phyloP scores from a whole-genome alignment of 129 eudicot genomes.

The Chrysanthemum makinoi region DNA sequence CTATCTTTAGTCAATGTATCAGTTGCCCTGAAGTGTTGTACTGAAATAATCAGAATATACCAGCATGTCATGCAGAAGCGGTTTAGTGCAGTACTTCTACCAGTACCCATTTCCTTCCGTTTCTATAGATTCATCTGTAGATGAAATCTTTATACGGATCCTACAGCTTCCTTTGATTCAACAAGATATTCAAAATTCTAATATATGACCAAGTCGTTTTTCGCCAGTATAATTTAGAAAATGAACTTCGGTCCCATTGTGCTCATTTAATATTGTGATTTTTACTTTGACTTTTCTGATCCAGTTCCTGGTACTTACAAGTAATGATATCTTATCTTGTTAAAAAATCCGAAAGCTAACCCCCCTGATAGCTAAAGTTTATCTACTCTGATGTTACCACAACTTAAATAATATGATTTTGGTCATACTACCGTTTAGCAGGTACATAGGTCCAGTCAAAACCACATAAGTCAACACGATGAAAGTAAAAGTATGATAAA shows the following conservation, averaged over 20 bases:
- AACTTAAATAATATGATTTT: too few relatives aligned
- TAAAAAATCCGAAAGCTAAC: neutral
- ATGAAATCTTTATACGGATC: neutral
- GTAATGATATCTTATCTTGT: neutral
- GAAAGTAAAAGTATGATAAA: neutral
- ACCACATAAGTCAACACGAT: neutral
- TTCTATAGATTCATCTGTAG: neutral
- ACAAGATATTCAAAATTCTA: neutral
- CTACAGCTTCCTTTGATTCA: neutral
- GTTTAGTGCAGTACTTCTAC: neutral
- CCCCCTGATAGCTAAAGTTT: too few relatives aligned
- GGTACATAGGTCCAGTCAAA: neutral
- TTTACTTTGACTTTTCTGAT: neutral
- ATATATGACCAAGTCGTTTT: neutral
- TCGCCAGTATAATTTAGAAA: neutral
- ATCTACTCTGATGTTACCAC: neutral
- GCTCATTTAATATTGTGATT: neutral
- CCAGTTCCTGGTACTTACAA: neutral
- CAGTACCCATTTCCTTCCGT: neutral
- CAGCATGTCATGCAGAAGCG: slow-evolving; percentile 11
- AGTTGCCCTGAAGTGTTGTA: slow-evolving; percentile 4
- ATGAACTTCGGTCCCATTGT: neutral
- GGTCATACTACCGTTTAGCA: too few relatives aligned
- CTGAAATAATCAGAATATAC: slow-evolving; percentile 15
- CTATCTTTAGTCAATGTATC: slow-evolving; percentile 20